Conservation (phyloP, 305 asterid species). For the Stenogyne calaminthoides region DNA sequence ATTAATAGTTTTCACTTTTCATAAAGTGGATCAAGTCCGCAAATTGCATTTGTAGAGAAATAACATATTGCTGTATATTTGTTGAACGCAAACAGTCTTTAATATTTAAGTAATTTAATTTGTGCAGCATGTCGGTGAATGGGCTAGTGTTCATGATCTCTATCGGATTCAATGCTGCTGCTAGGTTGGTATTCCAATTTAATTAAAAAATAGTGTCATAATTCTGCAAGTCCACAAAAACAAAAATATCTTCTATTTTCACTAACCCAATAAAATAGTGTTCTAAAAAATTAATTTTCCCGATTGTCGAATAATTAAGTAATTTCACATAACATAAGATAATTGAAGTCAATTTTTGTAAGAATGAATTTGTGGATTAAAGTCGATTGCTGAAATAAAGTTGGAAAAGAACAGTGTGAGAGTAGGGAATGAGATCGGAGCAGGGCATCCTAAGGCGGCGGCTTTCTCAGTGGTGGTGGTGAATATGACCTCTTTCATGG, state of each 20-base stretch:
- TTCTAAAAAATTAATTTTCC: no score
- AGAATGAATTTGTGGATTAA: no score
- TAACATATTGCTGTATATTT: no score
- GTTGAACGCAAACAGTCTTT: not conserved
- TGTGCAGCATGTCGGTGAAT: slow-evolving; percentile 66
- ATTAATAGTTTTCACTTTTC: no score
- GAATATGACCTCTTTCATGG: slow-evolving; percentile 53
- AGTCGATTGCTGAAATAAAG: no score
- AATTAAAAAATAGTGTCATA: no score
- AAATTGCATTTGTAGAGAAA: no score
- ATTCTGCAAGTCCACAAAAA: no score
- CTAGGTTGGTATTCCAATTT: slow-evolving; percentile 45
- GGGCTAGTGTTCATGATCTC: slow-evolving; percentile 73
- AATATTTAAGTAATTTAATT: not conserved
- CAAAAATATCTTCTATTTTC: no score
- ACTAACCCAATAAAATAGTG: no score
- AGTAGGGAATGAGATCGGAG: slow-evolving; percentile 88
- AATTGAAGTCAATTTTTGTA: not conserved
- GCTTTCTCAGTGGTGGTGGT: slow-evolving; percentile 67
- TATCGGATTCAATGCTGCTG: slow-evolving; percentile 90
- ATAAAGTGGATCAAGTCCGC: no score
- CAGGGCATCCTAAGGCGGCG: slow-evolving; percentile 74
- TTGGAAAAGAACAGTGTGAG: slow-evolving; percentile 58
- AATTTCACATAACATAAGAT: not conserved
- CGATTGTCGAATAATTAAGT: not conserved